phyloP scores from a whole-genome alignment of 2,329 filamentous ascomycete species.

The Colletotrichum horii region DNA sequence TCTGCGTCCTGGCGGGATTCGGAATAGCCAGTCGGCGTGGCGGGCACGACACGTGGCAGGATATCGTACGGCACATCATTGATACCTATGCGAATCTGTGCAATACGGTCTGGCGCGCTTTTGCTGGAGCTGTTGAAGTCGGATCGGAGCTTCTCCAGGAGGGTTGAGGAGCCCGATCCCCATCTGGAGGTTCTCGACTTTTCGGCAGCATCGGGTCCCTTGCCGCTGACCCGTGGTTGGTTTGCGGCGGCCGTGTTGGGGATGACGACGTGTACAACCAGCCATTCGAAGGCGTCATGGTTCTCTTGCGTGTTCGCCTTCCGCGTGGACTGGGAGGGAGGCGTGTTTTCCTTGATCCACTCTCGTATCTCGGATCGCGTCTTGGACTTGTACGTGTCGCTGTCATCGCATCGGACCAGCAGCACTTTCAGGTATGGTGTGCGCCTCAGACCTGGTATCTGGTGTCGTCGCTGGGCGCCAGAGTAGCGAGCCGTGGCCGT shows the following conservation, averaged over 20 bases:
- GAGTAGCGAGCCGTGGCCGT: constrained; percentile 25
- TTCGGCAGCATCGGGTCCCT: constrained; percentile 64
- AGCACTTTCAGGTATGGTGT: constrained; percentile 94
- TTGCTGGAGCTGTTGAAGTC: constrained; percentile 88
- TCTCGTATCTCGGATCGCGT: constrained; percentile 82
- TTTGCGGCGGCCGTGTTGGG: constrained; percentile 83
- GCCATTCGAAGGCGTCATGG: constrained; percentile 95
- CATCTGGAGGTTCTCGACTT: constrained; percentile 74
- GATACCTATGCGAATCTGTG: constrained; percentile 81
- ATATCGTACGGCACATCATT: constrained; percentile 72
- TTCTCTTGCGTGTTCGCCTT: constrained; percentile 77
- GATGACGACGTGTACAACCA: constrained; percentile 90
- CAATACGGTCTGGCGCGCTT: constrained; percentile 74
- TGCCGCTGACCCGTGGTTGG: constrained; percentile 70
- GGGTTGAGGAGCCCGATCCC: constrained; percentile 78
- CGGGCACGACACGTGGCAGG: constrained; percentile 66
- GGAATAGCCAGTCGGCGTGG: constrained; percentile 66
- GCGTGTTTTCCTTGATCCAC: constrained; percentile 84
- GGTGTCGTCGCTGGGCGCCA: constrained; percentile 75
- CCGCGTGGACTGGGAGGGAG: constrained; percentile 61
- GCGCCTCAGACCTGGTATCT: constrained; percentile 90
- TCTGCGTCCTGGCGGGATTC: constrained; percentile 81
- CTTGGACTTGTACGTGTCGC: constrained; percentile 86
- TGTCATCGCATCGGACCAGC: constrained; percentile 91
- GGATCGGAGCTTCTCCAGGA: constrained; percentile 86